Evolutionary conservation across 352 stramenopile genomes (phyloP).

Genomic region (Poterioochromonas sp.): DNA sequence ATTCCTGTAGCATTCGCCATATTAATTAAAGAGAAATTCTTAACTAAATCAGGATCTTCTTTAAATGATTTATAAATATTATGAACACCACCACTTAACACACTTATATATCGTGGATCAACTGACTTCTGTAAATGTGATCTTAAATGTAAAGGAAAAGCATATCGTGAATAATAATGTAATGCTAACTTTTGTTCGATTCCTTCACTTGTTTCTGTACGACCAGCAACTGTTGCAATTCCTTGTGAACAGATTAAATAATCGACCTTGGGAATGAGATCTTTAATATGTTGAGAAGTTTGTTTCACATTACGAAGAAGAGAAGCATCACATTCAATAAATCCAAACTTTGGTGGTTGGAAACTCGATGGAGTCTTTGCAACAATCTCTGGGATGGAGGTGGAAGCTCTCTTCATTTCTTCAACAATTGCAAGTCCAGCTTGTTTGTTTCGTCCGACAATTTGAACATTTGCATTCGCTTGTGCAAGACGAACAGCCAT

Average conservation of each 20-base stretch:
- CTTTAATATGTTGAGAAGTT: background rate
- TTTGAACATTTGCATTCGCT: background rate
- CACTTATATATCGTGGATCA: slow-evolving; percentile 43
- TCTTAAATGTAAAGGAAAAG: slow-evolving; percentile 45
- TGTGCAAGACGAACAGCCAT: background rate
- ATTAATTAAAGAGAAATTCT: slow-evolving; percentile 50
- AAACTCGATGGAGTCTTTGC: slow-evolving; percentile 3
- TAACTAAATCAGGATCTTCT: slow-evolving; percentile 47
- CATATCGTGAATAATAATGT: slow-evolving; percentile 51
- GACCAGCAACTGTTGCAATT: slow-evolving; percentile 53
- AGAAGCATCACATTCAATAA: slow-evolving; percentile 18
- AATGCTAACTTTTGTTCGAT: slow-evolving; percentile 55
- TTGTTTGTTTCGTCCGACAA: background rate
- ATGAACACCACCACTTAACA: slow-evolving; percentile 53
- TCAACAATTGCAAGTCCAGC: background rate
- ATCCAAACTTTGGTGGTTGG: background rate
- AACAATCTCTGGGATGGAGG: slow-evolving; percentile 1
- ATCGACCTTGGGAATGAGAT: slow-evolving; percentile 32
- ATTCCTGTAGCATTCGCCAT: slow-evolving; percentile 52
- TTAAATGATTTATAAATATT: slow-evolving; percentile 45
- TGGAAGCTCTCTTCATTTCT: background rate
- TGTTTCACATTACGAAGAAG: background rate
- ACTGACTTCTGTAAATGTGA: slow-evolving; percentile 38
- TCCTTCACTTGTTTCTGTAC: slow-evolving; percentile 51
- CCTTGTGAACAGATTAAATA: slow-evolving; percentile 53